Evolutionary conservation across 2,329 filamentous ascomycete species (phyloP).

Genomic region (Pseudogymnoascus sp.): DNA sequence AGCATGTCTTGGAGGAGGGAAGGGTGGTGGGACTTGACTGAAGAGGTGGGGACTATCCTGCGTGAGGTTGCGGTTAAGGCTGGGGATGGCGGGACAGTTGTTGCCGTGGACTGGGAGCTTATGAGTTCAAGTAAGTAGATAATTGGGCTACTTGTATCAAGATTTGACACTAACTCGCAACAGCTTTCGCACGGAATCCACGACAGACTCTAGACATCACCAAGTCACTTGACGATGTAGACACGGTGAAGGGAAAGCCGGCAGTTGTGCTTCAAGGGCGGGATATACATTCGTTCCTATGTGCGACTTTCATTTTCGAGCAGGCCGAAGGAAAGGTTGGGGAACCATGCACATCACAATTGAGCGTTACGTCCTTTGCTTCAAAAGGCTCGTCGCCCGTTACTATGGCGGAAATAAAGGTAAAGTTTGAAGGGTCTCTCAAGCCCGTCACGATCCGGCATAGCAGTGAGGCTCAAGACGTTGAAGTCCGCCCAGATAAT

Average conservation of each 20-base stretch:
- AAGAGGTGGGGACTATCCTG: slow-evolving; percentile 54
- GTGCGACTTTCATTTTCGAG: slow-evolving; percentile 49
- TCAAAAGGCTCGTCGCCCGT: slow-evolving; percentile 43
- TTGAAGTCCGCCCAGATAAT: slow-evolving; percentile 15
- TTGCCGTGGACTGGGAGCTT: slow-evolving; percentile 58
- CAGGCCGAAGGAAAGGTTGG: slow-evolving; percentile 52
- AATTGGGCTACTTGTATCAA: neutral
- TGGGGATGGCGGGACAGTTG: slow-evolving; percentile 45
- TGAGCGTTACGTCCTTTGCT: slow-evolving; percentile 48
- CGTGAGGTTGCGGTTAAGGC: slow-evolving; percentile 45
- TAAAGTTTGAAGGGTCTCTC: slow-evolving; percentile 50
- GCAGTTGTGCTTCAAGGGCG: slow-evolving; percentile 43
- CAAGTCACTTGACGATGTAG: slow-evolving; percentile 45
- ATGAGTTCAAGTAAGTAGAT: slow-evolving; percentile 45
- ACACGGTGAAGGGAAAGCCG: slow-evolving; percentile 35
- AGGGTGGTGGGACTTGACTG: slow-evolving; percentile 50
- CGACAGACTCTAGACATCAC: slow-evolving; percentile 55
- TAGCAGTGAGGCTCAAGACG: slow-evolving; percentile 14
- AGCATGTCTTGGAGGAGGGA: slow-evolving; percentile 47
- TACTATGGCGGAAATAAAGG: slow-evolving; percentile 40
- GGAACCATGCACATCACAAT: slow-evolving; percentile 48
- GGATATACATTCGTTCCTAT: slow-evolving; percentile 44
- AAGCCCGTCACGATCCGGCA: slow-evolving; percentile 43
- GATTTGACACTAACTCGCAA: slow-evolving; percentile 17
- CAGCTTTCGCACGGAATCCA: slow-evolving; percentile 45